phyloP scores from a whole-genome alignment of 1,139 yeast genomes.

The Candida smagusa region DNA sequence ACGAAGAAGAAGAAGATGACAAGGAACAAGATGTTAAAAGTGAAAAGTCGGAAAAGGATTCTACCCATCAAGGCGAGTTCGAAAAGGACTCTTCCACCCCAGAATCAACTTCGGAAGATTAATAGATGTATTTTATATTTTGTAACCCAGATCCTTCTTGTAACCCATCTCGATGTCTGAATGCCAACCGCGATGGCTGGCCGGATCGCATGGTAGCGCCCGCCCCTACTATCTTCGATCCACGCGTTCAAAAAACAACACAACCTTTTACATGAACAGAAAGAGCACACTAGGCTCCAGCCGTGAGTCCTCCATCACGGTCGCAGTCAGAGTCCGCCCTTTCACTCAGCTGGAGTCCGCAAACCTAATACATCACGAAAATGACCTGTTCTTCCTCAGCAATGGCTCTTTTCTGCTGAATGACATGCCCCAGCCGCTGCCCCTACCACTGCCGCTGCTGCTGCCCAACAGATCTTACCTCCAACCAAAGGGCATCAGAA shows the following conservation, averaged over 20 bases:
- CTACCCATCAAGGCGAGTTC: not conserved
- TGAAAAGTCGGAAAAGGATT: not conserved
- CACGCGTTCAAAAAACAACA: not conserved
- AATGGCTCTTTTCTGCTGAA: constrained; percentile 47
- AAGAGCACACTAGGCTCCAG: not conserved
- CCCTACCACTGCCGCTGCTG: constrained; percentile 2
- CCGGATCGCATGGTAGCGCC: not conserved
- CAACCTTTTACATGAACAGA: not conserved
- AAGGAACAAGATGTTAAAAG: constrained; percentile 3
- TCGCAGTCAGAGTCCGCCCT: constrained; percentile 83
- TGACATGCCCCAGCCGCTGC: not conserved
- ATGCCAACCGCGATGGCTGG: too few relatives aligned
- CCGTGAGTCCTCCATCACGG: constrained; percentile 65
- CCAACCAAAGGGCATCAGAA: constrained; percentile 58
- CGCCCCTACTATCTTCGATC: not conserved
- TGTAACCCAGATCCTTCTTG: too few relatives aligned
- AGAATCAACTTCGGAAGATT: constrained; percentile 1
- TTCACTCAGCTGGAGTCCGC: constrained; percentile 59
- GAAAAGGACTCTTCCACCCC: constrained; percentile 3
- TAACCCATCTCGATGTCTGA: too few relatives aligned
- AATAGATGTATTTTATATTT: constrained; percentile 1
- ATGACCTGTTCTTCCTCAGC: constrained; percentile 47
- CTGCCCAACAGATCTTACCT: not conserved
- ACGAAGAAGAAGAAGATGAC: constrained; percentile 12
- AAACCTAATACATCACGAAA: constrained; percentile 37